phyloP scores from a whole-genome alignment of 2,329 filamentous ascomycete genomes.

The Colletotrichum phormii region DNA sequence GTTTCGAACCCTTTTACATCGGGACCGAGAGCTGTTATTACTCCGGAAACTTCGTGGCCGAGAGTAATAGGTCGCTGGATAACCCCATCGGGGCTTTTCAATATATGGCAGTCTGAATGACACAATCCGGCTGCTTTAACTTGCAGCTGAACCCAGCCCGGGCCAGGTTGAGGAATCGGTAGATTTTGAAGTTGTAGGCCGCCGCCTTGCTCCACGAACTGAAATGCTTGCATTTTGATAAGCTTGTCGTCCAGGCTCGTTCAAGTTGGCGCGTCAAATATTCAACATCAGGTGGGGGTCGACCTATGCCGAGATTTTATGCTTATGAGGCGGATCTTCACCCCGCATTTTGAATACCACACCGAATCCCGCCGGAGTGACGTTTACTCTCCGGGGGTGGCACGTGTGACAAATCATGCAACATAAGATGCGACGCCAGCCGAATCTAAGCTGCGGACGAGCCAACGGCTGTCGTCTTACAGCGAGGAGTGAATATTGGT shows the following conservation, averaged over 20 bases:
- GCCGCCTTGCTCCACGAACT: neutral
- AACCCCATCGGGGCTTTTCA: neutral
- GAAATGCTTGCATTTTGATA: neutral
- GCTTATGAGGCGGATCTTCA: neutral
- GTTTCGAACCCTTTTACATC: neutral
- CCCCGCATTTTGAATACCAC: neutral
- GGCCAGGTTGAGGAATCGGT: conserved; percentile 15
- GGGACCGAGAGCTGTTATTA: neutral
- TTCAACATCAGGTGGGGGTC: no score
- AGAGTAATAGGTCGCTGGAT: conserved; percentile 17
- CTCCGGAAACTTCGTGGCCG: conserved; percentile 25
- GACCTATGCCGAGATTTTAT: neutral
- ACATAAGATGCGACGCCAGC: neutral
- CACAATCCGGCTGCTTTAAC: conserved; percentile 23
- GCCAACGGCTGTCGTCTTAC: neutral
- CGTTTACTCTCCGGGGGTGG: neutral
- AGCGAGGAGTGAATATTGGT: neutral
- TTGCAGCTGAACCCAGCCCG: conserved; percentile 10
- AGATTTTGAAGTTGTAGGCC: conserved; percentile 7
- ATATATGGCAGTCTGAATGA: conserved; percentile 19
- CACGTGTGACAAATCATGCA: neutral
- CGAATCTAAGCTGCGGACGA: neutral
- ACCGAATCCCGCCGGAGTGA: neutral
- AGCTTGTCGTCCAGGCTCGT: neutral
- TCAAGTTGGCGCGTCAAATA: neutral